Evolutionary conservation across 495 filamentous ascomycete species (phyloP).

Genomic region (Aspergillus avenaceus): DNA sequence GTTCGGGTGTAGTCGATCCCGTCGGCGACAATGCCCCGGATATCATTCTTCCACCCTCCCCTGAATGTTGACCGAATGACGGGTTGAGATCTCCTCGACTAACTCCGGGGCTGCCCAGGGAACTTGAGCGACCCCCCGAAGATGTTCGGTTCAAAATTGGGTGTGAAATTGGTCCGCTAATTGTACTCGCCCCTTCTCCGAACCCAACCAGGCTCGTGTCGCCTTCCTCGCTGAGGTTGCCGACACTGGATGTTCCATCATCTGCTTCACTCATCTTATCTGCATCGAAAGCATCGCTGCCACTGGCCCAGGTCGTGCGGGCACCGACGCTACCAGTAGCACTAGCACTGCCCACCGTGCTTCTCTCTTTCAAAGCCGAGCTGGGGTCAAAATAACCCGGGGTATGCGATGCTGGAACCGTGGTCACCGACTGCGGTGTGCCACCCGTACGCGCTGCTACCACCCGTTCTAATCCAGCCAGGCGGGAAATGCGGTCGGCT

Average conservation of each 20-base stretch:
- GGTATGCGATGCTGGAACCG: slow-evolving; percentile 21
- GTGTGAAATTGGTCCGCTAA: slow-evolving; percentile 65
- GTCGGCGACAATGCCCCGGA: slow-evolving; percentile 25
- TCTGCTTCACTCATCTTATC: slow-evolving; percentile 72
- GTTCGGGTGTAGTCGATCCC: slow-evolving; percentile 38
- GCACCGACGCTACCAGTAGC: slow-evolving; percentile 71
- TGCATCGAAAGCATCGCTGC: slow-evolving; percentile 57
- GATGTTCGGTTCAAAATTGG: slow-evolving; percentile 27
- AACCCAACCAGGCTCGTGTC: slow-evolving; percentile 75
- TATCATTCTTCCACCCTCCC: slow-evolving; percentile 29
- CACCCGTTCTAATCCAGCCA: slow-evolving; percentile 80
- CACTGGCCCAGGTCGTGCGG: slow-evolving; percentile 68
- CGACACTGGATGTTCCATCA: slow-evolving; percentile 57
- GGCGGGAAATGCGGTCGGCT: slow-evolving; percentile 86
- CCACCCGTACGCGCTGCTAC: slow-evolving; percentile 57
- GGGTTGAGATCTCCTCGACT: slow-evolving; percentile 22
- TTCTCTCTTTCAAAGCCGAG: slow-evolving; percentile 60
- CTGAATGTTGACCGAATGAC: slow-evolving; percentile 21
- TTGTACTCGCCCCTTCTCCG: slow-evolving; percentile 80
- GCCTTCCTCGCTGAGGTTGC: slow-evolving; percentile 76
- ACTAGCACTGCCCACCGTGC: slow-evolving; percentile 82
- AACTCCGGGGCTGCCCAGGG: slow-evolving; percentile 32
- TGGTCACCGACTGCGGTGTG: slow-evolving; percentile 22
- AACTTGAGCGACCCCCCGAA: slow-evolving; percentile 32
- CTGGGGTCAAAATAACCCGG: slow-evolving; percentile 68